A percentile compares a stretch with the other conserved stretches of the same genome.
phyloP scores from a whole-genome alignment of 345 rosid genomes.

The Sonneratia alba region DNA sequence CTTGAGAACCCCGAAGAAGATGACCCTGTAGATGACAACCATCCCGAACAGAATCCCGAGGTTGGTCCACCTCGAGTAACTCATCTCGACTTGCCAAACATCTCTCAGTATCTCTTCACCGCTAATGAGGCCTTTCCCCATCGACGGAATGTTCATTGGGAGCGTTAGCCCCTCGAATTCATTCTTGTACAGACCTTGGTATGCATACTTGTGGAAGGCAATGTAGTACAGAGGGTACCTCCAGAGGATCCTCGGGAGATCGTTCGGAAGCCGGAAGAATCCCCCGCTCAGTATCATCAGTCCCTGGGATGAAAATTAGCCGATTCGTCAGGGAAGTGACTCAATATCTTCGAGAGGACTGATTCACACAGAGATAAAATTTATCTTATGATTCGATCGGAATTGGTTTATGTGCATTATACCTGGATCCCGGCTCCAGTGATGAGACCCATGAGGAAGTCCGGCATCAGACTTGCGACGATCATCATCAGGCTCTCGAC shows the following conservation, averaged over 20 bases:
- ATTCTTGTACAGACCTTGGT: conserved; percentile 43
- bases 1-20: conserved; percentile 29
- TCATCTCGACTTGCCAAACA: conserved; percentile 34
- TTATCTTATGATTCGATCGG: no score
- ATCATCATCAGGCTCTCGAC: conserved; percentile 55
- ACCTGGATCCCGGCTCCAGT: conserved; percentile 39
- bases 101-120: conserved; percentile 31
- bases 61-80: conserved; percentile 46
- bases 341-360: no score
- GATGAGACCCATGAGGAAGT: conserved; percentile 44
- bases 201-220: conserved; percentile 39
- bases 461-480: conserved; percentile 39
- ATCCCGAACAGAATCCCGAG: conserved; percentile 32
- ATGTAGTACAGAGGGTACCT: conserved; percentile 40
- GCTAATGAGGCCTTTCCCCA: background rate
- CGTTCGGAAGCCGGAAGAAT: conserved; percentile 38
- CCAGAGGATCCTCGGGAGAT: conserved; percentile 31
- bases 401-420: no score
- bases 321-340: background rate
- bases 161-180: conserved; percentile 38
- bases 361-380: no score
- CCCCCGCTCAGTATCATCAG: conserved; percentile 41
- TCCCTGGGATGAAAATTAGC: conserved; percentile 11
- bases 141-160: conserved; percentile 1
- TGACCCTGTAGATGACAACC: conserved; percentile 23